Evolutionary conservation across 106 monocot species (phyloP).

Genomic region (Dendrobium chrysotoxum): DNA sequence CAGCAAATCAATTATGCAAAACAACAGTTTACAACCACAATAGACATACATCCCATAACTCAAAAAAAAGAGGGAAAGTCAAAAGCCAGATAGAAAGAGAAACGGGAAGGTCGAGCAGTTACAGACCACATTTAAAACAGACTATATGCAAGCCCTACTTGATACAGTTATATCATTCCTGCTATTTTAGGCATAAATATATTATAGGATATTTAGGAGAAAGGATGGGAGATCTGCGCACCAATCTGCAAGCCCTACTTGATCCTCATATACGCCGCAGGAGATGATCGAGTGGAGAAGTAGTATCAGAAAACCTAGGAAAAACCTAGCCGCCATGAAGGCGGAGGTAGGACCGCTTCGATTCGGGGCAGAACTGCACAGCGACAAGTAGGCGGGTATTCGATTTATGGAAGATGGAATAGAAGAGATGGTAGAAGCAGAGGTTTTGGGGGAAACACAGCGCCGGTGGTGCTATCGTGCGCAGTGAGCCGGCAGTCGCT

Average conservation of each 20-base stretch:
- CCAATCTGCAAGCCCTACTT: conserved; percentile 92
- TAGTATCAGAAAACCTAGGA: conserved; percentile 39
- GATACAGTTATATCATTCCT: not conserved
- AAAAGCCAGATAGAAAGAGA: not conserved
- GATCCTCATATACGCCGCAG: conserved; percentile 74
- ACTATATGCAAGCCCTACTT: not conserved
- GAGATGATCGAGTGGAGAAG: conserved; percentile 23
- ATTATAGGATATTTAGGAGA: not conserved
- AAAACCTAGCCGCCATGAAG: conserved; percentile 23
- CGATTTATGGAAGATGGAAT: not conserved
- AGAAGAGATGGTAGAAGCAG: not conserved
- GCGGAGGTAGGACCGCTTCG: not conserved
- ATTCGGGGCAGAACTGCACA: conserved; percentile 8
- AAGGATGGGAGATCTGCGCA: conserved; percentile 13
- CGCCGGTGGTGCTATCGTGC: no score
- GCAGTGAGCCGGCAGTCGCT: no score
- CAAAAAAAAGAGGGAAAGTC: not conserved
- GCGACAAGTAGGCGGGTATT: conserved; percentile 13
- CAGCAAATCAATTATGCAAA: not conserved
- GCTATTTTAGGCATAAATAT: not conserved
- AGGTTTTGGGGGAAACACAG: not conserved
- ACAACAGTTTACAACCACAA: not conserved
- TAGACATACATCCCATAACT: not conserved
- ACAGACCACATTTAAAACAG: not conserved
- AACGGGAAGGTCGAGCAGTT: not conserved